These are phyloP conservation scores for Zymoseptoria pseudotritici DNA, from an alignment of 2,329 filamentous ascomycete genomes.

Conservation along the genomic window DNA sequence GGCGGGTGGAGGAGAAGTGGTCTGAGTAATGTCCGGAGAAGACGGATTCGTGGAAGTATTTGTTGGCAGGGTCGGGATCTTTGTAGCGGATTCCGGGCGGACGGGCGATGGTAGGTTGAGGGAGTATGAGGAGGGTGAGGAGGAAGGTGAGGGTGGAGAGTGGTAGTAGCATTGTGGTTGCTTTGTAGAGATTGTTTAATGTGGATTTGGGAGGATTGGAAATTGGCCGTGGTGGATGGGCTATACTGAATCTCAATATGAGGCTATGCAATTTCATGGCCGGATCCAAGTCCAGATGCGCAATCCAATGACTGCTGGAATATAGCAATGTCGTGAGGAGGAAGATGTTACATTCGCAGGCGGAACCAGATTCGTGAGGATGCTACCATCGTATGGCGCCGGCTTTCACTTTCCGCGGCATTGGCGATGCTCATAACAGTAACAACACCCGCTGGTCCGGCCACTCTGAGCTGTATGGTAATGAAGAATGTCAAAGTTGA, in stretches of 20 bases:
- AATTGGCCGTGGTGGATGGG: too few species aligned
- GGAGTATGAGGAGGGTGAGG: neutral
- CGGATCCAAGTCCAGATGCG: neutral
- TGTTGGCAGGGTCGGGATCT: slow-evolving; percentile 32
- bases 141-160: neutral
- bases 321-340: neutral
- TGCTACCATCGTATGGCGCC: neutral
- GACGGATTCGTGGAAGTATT: slow-evolving; percentile 47
- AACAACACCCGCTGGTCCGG: neutral
- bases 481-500: neutral
- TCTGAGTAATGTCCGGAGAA: slow-evolving; percentile 53
- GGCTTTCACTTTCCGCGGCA: neutral
- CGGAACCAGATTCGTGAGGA: neutral
- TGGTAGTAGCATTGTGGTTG: neutral
- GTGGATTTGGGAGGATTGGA: neutral
- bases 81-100: neutral
- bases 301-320: neutral
- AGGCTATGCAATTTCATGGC: neutral
- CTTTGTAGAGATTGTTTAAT: neutral
- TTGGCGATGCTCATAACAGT: neutral
- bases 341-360: neutral
- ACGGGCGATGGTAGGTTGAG: neutral
- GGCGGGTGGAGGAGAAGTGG: slow-evolving; percentile 42
- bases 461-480: neutral
- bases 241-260: too few species aligned